Base-by-base conservation (phyloP, 306 rosid genomes). In the Vicia faba region DNA sequence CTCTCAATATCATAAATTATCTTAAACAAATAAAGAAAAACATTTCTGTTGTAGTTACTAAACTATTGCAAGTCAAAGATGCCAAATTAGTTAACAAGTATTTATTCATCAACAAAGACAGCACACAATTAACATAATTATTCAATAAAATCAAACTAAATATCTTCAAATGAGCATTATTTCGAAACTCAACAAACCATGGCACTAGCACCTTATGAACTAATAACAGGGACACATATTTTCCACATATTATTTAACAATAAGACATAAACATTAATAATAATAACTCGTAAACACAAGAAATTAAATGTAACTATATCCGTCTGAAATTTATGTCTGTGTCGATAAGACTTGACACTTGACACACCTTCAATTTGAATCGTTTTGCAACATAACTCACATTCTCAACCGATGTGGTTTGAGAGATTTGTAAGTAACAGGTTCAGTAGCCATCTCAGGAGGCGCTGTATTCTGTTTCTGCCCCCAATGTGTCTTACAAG, bases 391-490 rank as follows among this genome's bases (percentile, higher is more conserved):
- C 38, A 33, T 33, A 7, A 33, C 38, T 33, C 73, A 78, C 4
- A 49, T 6, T 29, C 81, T 71, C 67, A 59, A 35, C 7, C 77
- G 64, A 26, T 78, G 85, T 1, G 79, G 85, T 23, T 67, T 78
- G 9, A 84, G 81, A 16, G 83, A 7, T 13, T 72, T 76, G 50
- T 84, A 84, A 23, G 85, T 80, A 1, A 81, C 75, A 3, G 88
- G 81, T 3, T 46, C 13, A 1, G 80, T 8, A 0, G 87, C 72
- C 73, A 2, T 20, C 4, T 58, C 18, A 20, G 0, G 33, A 14
- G 63, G 20, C 41, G 57, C 14, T 4, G 11, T 9, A 29, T 19
- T 61, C 23, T 50, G 26, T 11, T 19, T 20, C 44, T 50, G 8
- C 0, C 25, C 44, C 65, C 72, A 74, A 25, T 64, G 4, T 1